phyloP scores from a whole-genome alignment of 768 basidiomycete species.

The Russula dissimulans region DNA sequence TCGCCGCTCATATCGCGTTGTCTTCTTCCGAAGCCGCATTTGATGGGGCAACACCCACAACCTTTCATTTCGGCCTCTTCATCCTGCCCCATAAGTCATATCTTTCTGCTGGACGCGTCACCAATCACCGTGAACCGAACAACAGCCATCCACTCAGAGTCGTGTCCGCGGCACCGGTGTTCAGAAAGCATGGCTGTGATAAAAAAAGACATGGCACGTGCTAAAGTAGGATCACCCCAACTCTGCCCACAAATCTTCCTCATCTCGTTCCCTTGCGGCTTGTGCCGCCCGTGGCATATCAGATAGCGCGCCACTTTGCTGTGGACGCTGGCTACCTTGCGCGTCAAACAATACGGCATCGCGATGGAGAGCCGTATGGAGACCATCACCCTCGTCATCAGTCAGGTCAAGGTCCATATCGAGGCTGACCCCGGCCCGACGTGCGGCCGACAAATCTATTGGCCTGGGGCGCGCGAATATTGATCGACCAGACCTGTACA shows the following conservation, averaged over 20 bases:
- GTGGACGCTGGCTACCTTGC: constrained; percentile 29
- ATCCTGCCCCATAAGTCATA: not conserved
- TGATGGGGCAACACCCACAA: not conserved
- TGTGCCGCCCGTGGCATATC: constrained; percentile 56
- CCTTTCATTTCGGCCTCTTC: not conserved
- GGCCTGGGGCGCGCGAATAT: constrained; percentile 83
- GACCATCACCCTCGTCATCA: constrained; percentile 48
- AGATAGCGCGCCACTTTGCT: constrained; percentile 30
- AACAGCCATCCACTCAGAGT: not conserved
- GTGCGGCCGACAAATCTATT: constrained; percentile 68
- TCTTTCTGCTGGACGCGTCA: not conserved
- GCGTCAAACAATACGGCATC: constrained; percentile 61
- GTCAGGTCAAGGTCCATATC: constrained; percentile 62
- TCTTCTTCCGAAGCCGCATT: not conserved
- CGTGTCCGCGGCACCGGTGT: not conserved
- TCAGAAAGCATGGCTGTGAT: not conserved
- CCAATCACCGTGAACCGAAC: not conserved
- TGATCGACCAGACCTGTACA: constrained; percentile 70
- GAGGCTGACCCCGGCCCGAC: constrained; percentile 54
- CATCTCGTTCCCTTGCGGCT: constrained; percentile 47
- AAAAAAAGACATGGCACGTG: not conserved
- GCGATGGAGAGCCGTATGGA: constrained; percentile 48
- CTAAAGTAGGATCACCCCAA: constrained; percentile 22
- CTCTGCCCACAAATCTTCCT: constrained; percentile 66
- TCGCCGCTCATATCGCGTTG: not conserved